Percentiles rank a stretch among this genome's conserved stretches.
Conservation (phyloP, 2,329 filamentous ascomycete genomes). For the Colletotrichum destructivum region DNA sequence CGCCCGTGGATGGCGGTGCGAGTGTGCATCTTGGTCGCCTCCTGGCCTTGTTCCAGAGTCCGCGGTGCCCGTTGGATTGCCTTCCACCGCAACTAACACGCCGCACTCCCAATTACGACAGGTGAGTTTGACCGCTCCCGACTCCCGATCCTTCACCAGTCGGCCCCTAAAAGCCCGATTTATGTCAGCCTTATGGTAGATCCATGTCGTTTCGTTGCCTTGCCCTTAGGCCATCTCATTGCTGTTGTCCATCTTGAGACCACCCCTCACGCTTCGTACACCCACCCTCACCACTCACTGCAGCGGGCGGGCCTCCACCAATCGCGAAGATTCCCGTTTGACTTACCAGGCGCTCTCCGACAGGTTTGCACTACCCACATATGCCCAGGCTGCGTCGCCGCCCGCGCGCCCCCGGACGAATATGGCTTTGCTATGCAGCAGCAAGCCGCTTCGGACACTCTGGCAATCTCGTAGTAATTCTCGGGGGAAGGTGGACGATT, state of each 20-base stretch:
- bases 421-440: conserved; percentile 91
- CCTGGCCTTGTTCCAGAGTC: conserved; percentile 35
- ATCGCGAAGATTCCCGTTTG: conserved; percentile 43
- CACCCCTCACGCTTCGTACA: conserved; percentile 2
- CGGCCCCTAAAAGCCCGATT: conserved; percentile 74
- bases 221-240: conserved; percentile 9
- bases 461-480: conserved; percentile 81
- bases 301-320: conserved; percentile 19
- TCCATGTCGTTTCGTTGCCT: conserved; percentile 27
- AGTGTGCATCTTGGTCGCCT: conserved; percentile 41
- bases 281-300: not conserved
- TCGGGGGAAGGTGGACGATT: conserved; percentile 78
- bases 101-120: conserved; percentile 98
- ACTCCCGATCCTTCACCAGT: conserved; percentile 77
- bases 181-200: conserved; percentile 40
- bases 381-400: conserved; percentile 75
- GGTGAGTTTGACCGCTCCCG: conserved; percentile 80
- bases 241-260: not conserved
- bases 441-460: conserved; percentile 77
- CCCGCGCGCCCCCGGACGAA: conserved; percentile 56
- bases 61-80: conserved; percentile 36
- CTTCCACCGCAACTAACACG: conserved; percentile 77
- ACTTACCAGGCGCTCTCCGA: conserved; percentile 93
- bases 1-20: conserved; percentile 22
- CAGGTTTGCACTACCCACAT: conserved; percentile 91